Conservation (phyloP, 257 asterid species). For the Oldenlandia corymbosa region DNA sequence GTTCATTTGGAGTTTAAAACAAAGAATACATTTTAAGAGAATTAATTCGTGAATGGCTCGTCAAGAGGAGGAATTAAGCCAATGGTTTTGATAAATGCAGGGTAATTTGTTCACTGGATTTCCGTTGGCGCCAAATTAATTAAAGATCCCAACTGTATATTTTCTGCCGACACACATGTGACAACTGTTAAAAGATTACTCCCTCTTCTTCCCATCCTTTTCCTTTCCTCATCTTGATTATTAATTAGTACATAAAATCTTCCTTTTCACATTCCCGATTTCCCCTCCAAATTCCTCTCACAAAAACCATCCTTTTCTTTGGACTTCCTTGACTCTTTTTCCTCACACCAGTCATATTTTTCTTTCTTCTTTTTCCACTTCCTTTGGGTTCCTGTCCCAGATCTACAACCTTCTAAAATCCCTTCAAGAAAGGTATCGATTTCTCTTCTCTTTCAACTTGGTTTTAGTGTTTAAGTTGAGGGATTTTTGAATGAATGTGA, state of each 20-base stretch:
- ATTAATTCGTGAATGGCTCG: no score
- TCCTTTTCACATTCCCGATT: no score
- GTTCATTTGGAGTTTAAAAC: no score
- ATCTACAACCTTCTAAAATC: conserved; percentile 7
- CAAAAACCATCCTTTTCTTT: background rate
- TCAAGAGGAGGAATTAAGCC: no score
- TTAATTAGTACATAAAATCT: background rate
- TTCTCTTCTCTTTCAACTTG: background rate
- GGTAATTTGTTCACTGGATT: background rate
- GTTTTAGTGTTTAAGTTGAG: background rate
- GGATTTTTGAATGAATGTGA: background rate
- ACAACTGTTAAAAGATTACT: background rate
- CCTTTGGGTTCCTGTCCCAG: conserved; percentile 8
- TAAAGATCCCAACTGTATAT: background rate
- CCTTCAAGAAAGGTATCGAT: background rate
- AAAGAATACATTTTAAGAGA: no score
- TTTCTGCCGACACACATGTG: conserved; percentile 4
- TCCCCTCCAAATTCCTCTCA: background rate
- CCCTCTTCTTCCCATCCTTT: background rate
- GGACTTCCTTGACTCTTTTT: background rate
- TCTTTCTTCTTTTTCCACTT: no score
- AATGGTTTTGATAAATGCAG: no score
- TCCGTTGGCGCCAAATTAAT: conserved; percentile 8
- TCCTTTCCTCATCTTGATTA: no score
- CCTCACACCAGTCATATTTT: background rate